Conservation (phyloP, 345 rosid genomes). For the Heritiera littoralis region DNA sequence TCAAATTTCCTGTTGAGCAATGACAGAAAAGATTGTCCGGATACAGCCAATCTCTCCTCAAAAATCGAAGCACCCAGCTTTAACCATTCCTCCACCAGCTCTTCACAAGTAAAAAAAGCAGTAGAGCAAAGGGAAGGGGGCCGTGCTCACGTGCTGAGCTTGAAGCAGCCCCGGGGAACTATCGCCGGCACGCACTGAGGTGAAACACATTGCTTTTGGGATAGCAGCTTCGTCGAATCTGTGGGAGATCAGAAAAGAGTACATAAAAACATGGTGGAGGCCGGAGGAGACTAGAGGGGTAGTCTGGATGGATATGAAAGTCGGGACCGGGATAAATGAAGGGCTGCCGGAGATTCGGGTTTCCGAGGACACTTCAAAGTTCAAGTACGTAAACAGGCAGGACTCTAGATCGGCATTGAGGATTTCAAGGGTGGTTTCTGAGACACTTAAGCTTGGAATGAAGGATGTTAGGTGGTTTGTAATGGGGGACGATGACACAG, state of each 20-base stretch:
- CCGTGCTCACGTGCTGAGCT: not conserved
- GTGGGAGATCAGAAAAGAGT: slow-evolving; percentile 76
- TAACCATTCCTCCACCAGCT: slow-evolving; percentile 24
- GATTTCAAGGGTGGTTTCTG: slow-evolving; percentile 75
- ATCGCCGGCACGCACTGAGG: slow-evolving; percentile 37
- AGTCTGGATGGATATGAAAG: slow-evolving; percentile 70
- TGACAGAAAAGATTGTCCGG: slow-evolving; percentile 29
- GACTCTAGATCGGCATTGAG: slow-evolving; percentile 76
- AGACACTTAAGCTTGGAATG: slow-evolving; percentile 61
- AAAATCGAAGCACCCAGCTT: slow-evolving; percentile 14
- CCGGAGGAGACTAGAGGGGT: slow-evolving; percentile 65
- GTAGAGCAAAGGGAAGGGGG: slow-evolving; percentile 1
- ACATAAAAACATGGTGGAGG: slow-evolving; percentile 84
- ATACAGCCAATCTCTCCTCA: slow-evolving; percentile 10
- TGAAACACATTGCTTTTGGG: slow-evolving; percentile 77
- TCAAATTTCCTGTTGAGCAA: slow-evolving; percentile 42
- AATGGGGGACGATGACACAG: slow-evolving; percentile 87
- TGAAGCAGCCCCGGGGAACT: slow-evolving; percentile 19
- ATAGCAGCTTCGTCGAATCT: slow-evolving; percentile 67
- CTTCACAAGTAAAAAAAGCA: not conserved
- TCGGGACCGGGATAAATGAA: slow-evolving; percentile 40
- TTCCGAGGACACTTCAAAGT: slow-evolving; percentile 60
- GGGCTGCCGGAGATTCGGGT: slow-evolving; percentile 62
- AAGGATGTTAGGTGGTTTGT: slow-evolving; percentile 79
- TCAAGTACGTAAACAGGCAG: slow-evolving; percentile 64